A percentile compares a stretch with the other conserved stretches of the same genome.
Evolutionary conservation across 208 protist species (phyloP).

Genomic region (Leishmania major): DNA sequence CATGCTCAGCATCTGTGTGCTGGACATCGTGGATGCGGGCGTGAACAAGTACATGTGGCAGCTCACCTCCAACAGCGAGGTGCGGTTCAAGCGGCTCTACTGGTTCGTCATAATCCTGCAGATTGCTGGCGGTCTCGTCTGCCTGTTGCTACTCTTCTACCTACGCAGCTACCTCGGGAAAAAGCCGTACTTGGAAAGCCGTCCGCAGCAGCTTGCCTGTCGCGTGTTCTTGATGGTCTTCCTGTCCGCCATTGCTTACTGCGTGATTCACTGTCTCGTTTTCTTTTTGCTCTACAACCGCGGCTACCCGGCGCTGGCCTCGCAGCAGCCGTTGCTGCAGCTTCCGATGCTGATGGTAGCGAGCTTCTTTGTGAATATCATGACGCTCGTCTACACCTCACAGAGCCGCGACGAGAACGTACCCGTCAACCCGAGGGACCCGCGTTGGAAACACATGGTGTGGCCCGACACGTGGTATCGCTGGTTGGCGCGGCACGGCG

Average conservation of each 20-base stretch:
- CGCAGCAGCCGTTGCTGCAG: constrained; percentile 67
- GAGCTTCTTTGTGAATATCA: constrained; percentile 79
- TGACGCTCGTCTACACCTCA: constrained; percentile 86
- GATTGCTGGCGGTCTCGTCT: constrained; percentile 51
- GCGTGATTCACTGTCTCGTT: constrained; percentile 50
- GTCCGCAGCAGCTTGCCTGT: constrained; percentile 87
- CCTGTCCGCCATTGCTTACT: constrained; percentile 48
- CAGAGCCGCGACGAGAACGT: constrained; percentile 57
- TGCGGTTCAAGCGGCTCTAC: constrained; percentile 13
- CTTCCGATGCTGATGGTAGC: constrained; percentile 71
- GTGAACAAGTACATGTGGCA: constrained; percentile 25
- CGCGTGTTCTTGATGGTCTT: constrained; percentile 80
- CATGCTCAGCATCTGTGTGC: constrained; percentile 46
- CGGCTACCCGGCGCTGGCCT: constrained; percentile 25
- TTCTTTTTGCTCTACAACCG: constrained; percentile 56
- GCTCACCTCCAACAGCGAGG: constrained; percentile 13
- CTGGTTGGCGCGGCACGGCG: constrained; percentile 84
- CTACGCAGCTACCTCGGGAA: constrained; percentile 65
- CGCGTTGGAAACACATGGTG: constrained; percentile 85
- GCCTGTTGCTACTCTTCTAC: constrained; percentile 60
- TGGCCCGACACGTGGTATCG: constrained; percentile 88
- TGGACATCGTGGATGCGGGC: constrained; percentile 54
- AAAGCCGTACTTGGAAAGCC: constrained; percentile 83
- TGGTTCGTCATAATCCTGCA: constrained; percentile 50
- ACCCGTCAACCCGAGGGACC: constrained; percentile 66